phyloP scores from a whole-genome alignment of 768 basidiomycete species.

The Leccinum fibrillosum region DNA sequence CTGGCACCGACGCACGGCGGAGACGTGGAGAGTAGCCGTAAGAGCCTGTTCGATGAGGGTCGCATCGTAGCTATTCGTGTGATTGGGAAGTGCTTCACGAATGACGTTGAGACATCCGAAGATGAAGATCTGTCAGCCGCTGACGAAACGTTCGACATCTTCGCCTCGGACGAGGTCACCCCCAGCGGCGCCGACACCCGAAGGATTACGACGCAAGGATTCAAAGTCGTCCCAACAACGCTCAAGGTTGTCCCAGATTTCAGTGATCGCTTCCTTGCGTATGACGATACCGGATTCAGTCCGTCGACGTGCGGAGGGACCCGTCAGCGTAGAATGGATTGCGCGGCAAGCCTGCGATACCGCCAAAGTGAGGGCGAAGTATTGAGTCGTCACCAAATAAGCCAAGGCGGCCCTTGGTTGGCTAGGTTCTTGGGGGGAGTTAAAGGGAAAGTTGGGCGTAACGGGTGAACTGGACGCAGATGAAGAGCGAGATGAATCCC shows the following conservation, averaged over 20 bases:
- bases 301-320: slow-evolving; percentile 63
- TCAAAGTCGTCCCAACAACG: slow-evolving; percentile 85
- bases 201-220: slow-evolving; percentile 45
- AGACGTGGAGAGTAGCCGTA: slow-evolving; percentile 44
- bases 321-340: slow-evolving; percentile 77
- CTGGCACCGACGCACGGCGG: slow-evolving; percentile 48
- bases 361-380: slow-evolving; percentile 68
- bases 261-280: slow-evolving; percentile 61
- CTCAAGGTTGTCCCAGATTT: slow-evolving; percentile 85
- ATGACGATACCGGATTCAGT: slow-evolving; percentile 50
- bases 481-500: slow-evolving; percentile 34
- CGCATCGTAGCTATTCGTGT: slow-evolving; percentile 44
- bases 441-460: slow-evolving; percentile 23
- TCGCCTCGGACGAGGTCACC: slow-evolving; percentile 39
- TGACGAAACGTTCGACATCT: slow-evolving; percentile 65
- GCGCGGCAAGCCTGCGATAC: slow-evolving; percentile 75
- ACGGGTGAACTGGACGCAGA: slow-evolving; percentile 23
- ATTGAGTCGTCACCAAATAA: slow-evolving; percentile 54
- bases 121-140: slow-evolving; percentile 90
- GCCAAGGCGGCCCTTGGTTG: slow-evolving; percentile 37
- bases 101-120: slow-evolving; percentile 92
- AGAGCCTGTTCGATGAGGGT: slow-evolving; percentile 45
- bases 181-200: slow-evolving; percentile 39
- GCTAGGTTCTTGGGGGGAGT: slow-evolving; percentile 19
- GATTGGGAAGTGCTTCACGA: slow-evolving; percentile 60